Evolutionary conservation across 2,329 filamentous ascomycete genomes (phyloP).

Genomic region (Aspergillus neoniger): DNA sequence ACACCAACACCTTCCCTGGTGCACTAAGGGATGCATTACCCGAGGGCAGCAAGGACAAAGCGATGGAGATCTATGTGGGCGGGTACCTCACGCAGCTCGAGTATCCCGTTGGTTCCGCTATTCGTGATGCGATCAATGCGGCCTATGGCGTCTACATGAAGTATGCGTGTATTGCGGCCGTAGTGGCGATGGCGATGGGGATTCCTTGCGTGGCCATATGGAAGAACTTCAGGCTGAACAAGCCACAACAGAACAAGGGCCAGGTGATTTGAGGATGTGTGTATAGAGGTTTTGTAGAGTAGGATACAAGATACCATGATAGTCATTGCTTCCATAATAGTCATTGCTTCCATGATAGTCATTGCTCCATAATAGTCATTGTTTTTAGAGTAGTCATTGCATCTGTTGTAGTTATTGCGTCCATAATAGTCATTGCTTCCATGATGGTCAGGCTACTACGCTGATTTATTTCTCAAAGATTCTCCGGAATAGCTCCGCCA

Average conservation of each 20-base stretch:
- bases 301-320: neutral
- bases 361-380: no score
- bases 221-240: slow-evolving; percentile 43
- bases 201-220: slow-evolving; percentile 40
- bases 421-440: no score
- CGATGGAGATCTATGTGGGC: slow-evolving; percentile 25
- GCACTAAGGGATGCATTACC: slow-evolving; percentile 39
- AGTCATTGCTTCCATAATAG: no score
- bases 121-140: slow-evolving; percentile 37
- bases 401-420: no score
- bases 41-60: slow-evolving; percentile 21
- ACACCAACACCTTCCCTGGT: slow-evolving; percentile 58
- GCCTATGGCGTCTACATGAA: slow-evolving; percentile 44
- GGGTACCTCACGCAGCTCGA: slow-evolving; percentile 28
- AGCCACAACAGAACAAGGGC: slow-evolving; percentile 45
- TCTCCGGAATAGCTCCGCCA: no score
- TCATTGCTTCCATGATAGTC: no score
- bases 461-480: no score
- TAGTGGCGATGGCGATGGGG: slow-evolving; percentile 32
- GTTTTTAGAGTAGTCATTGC: no score
- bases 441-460: no score
- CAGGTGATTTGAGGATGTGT: slow-evolving; percentile 8
- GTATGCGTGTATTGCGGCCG: slow-evolving; percentile 38
- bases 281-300: neutral
- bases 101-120: slow-evolving; percentile 32